Evolutionary conservation across 768 basidiomycete species (phyloP), one percentile per base, ranked within the genome.

Genomic region (Collybia sp.): DNA sequence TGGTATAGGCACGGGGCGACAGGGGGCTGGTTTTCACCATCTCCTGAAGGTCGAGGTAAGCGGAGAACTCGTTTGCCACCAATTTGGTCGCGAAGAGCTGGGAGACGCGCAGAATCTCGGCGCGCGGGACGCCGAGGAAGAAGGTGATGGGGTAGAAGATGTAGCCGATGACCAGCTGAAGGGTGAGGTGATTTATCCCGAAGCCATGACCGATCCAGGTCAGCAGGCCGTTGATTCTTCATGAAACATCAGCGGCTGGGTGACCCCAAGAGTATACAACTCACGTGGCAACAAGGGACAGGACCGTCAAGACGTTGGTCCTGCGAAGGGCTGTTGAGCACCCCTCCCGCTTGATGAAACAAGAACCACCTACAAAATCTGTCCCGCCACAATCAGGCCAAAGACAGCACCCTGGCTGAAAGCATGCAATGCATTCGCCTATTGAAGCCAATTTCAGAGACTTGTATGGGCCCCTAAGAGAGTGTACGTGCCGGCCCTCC

Each of bases 151-250:
- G 93, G 67, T 94, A 94, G 70, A 88, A 87, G 54, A 93, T 63
- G 68, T 96, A 94, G 35, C 89, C 83, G 48, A 93, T 68, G 54
- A 93, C 75, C 49, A 94, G 80, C 60, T 94, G 82, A 18, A 96
- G 73, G 3, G 91, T 93, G 45, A 94, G 78, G 0, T 76, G 72
- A 56, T 85, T 78, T 54, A 93, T 88, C 31, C 86, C 88, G 57
- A 93, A 91, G 42, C 88, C 90, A 48, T 74, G 78, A 30, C 92
- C 92, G 60, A 93, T 77, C 91, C 90, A 94, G 19, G 89, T 92
- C 32, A 93, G 75, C 11, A 93, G 70, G 36, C 86, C 92, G 58
- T 94, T 91, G 63, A 91, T 81, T 43, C 75, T 76, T 31, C 20
- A 42, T 44, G 10, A n/a, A 12, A 20, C 44, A 19, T 20, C 17